These are phyloP conservation scores for Aschersonia sp. DNA, from an alignment of 2,329 filamentous ascomycete genomes.

Conservation along the genomic window DNA sequence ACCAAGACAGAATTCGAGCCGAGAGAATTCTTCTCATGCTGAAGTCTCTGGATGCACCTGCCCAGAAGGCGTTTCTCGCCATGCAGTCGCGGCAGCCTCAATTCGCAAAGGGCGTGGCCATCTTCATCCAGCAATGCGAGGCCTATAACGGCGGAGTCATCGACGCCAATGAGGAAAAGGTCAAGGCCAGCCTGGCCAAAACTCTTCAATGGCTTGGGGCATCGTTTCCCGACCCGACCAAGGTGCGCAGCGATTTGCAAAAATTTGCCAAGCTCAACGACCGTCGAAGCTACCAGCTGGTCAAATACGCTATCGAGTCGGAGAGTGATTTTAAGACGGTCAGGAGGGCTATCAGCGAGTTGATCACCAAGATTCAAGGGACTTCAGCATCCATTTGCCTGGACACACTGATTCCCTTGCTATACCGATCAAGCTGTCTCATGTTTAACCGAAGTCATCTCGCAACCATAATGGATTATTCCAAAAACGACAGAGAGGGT, in stretches of 20 bases:
- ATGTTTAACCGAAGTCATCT: constrained; percentile 93
- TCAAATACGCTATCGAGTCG: constrained; percentile 70
- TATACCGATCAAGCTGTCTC: constrained; percentile 72
- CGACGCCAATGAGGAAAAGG: constrained; percentile 52
- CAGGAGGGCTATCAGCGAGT: constrained; percentile 76
- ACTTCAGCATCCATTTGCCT: constrained; percentile 50
- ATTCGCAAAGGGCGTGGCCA: constrained; percentile 56
- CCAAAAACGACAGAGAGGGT: constrained; percentile 67
- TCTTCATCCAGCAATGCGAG: constrained; percentile 76
- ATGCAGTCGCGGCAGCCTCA: constrained; percentile 66
- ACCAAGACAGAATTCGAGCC: constrained; percentile 64
- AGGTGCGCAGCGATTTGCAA: constrained; percentile 63
- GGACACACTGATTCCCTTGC: constrained; percentile 66
- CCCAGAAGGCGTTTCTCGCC: constrained; percentile 78
- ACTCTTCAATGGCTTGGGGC: constrained; percentile 60
- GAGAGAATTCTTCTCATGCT: constrained; percentile 75
- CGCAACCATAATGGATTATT: constrained; percentile 74
- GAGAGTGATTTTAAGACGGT: constrained; percentile 89
- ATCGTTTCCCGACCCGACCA: constrained; percentile 60
- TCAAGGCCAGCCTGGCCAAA: constrained; percentile 56
- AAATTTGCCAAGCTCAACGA: constrained; percentile 89
- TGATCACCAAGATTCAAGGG: constrained; percentile 65
- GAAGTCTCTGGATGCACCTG: constrained; percentile 59
- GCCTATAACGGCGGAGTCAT: constrained; percentile 79
- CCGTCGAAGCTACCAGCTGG: constrained; percentile 74